Evolutionary conservation across 352 stramenopile species (phyloP).

Genomic region (Thraustotheca clavata): DNA sequence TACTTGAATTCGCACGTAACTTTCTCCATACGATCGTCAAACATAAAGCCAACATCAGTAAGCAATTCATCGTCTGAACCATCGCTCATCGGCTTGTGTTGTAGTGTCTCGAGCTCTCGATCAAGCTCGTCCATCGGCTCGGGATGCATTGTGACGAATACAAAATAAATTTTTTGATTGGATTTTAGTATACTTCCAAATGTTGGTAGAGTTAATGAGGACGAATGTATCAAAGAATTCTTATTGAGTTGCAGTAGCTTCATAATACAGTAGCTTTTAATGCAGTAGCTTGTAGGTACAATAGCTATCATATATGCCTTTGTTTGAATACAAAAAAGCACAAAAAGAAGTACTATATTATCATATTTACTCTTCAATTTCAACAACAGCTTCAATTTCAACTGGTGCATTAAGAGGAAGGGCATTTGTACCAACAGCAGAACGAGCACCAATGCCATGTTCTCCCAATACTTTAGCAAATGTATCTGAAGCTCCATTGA

Average conservation of each 20-base stretch:
- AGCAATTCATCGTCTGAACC: constrained; percentile 12
- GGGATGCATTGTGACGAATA: background rate
- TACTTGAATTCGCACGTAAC: constrained; percentile 59
- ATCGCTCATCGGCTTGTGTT: constrained; percentile 12
- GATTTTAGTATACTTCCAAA: no score
- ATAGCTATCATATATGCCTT: no score
- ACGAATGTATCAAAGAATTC: no score
- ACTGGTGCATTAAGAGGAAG: constrained; percentile 84
- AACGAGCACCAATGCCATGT: constrained; percentile 44
- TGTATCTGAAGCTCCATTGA: constrained; percentile 81
- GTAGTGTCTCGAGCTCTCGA: constrained; percentile 20
- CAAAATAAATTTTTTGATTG: no score
- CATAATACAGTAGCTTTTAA: no score
- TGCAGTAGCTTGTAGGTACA: no score
- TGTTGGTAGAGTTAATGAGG: no score
- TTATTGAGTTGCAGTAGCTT: no score
- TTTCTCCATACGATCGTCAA: constrained; percentile 51
- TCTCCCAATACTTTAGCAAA: constrained; percentile 49
- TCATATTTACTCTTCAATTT: constrained; percentile 44
- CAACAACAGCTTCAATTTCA: constrained; percentile 86
- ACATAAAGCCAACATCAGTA: constrained; percentile 54
- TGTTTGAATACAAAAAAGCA: constrained; percentile 1
- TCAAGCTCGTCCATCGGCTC: constrained; percentile 15
- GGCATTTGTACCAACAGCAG: constrained; percentile 81
- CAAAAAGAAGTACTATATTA: background rate